Evolutionary conservation across 208 protist species (phyloP).

Genomic region (Perkinsela sp.): DNA sequence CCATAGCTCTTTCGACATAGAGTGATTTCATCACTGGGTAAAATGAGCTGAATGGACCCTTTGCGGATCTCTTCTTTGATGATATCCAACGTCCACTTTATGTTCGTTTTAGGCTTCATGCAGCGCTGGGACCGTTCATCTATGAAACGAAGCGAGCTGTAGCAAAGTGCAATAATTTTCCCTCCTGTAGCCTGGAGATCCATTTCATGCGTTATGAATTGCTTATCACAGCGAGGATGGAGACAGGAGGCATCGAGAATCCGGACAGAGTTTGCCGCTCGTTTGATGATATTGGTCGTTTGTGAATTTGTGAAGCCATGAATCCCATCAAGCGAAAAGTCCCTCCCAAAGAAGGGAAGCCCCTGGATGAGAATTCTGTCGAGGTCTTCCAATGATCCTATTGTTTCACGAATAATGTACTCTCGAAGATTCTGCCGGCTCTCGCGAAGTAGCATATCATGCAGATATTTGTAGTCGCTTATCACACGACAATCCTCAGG

Average conservation of each 20-base stretch:
- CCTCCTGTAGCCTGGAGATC: not conserved
- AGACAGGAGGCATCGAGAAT: not conserved
- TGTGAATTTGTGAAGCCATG: not conserved
- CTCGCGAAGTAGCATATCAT: not conserved
- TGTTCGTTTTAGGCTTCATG: not conserved
- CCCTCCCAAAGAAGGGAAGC: not conserved
- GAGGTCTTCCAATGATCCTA: not conserved
- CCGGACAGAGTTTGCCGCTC: not conserved
- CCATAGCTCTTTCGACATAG: not conserved
- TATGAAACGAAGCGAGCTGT: not conserved
- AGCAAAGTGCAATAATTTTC: not conserved
- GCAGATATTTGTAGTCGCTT: constrained; percentile 1
- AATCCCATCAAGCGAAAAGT: not conserved
- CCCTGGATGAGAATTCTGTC: not conserved
- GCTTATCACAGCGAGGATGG: not conserved
- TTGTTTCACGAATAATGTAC: not conserved
- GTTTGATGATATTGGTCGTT: not conserved
- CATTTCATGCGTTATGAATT: not conserved
- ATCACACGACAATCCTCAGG: not conserved
- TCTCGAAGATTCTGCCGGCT: not conserved
- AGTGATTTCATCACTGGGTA: not conserved
- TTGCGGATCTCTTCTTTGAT: not conserved
- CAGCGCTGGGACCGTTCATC: not conserved
- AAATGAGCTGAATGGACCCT: not conserved
- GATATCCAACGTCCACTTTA: not conserved